Base-by-base conservation (phyloP, 805 yeast genomes). In the Yarrowia keelungensis region DNA sequence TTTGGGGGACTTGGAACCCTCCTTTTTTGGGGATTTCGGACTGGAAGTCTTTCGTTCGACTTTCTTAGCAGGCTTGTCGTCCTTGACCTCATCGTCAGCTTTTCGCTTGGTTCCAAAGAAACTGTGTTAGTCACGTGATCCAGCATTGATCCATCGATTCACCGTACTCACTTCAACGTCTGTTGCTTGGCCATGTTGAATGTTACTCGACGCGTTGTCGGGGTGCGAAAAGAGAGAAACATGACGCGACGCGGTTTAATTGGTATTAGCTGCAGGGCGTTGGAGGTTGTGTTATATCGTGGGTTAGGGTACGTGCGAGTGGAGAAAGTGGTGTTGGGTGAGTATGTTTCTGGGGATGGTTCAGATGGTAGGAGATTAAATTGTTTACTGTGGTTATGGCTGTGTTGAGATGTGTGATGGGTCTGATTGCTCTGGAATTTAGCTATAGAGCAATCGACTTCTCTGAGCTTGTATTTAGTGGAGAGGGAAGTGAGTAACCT, bases 131-230 rank as follows among this genome's bases (percentile, higher is more conserved):
- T 19, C 39, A 50, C 16, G 39, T 50, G 54, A 50, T 50, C 19
- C 39, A 14, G 12, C 32, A 5, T 0, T 2, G 12, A 36, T 26
- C 32, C 32, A 26, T 3, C 2, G 32, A 26, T 3, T 26, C 32
- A 2, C 2, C 3, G 7, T 42, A 70, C 71, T 51, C 47, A 70
- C 71, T 69, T 67, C 15, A 70, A 67, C 19, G 71, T 51, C 56
- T 66, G 68, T 41, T 70, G 71, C 19, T 69, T 69, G 46, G 67
- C 67, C 67, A 62, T 62, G 67, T 47, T 62, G 36, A 41, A 12
- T 19, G 26, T 32, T 47, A 62, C 56, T 35, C 54, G 54, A 47
- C 67, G 54, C 67, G 65, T 59, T 22, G 65, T 59, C 51, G 51
- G 51, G 50, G 51, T 43, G 65, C 65, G 65, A 35, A 59, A 45